Percentiles rank a stretch among this genome's conserved stretches.
phyloP scores from a whole-genome alignment of 495 filamentous ascomycete species.

The Tuber calosporum region DNA sequence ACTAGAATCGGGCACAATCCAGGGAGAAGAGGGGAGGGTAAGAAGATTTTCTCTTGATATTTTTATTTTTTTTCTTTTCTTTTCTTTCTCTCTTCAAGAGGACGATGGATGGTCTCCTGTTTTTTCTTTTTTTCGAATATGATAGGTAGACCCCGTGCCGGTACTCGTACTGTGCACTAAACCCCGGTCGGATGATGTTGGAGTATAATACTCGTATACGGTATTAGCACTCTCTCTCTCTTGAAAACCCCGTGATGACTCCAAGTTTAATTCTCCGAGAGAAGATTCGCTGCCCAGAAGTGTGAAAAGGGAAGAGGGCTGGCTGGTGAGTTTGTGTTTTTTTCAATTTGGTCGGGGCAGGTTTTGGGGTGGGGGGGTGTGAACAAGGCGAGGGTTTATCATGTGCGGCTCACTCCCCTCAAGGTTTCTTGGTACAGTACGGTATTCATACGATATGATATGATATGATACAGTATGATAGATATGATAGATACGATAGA shows the following conservation, averaged over 20 bases:
- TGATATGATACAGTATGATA: too few species aligned
- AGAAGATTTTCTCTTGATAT: neutral
- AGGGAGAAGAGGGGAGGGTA: neutral
- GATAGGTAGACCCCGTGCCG: neutral
- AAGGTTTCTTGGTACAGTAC: neutral
- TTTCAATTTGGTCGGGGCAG: neutral
- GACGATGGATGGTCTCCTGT: neutral
- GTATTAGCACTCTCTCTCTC: neutral
- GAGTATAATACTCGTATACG: neutral
- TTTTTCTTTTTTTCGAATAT: neutral
- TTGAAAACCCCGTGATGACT: neutral
- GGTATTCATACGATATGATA: neutral
- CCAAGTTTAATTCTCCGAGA: neutral
- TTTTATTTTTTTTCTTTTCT: neutral
- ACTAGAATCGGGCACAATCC: neutral
- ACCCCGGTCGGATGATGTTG: neutral
- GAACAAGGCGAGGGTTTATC: neutral
- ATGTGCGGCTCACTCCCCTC: neutral
- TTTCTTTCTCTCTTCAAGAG: too few species aligned
- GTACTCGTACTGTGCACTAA: neutral
- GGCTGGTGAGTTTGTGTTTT: neutral
- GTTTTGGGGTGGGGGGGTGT: too few species aligned
- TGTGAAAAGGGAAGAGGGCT: neutral
- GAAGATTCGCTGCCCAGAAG: neutral
- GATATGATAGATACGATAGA: too few species aligned